phyloP scores from a whole-genome alignment of 2,329 filamentous ascomycete genomes.

The Penicillium sp. region DNA sequence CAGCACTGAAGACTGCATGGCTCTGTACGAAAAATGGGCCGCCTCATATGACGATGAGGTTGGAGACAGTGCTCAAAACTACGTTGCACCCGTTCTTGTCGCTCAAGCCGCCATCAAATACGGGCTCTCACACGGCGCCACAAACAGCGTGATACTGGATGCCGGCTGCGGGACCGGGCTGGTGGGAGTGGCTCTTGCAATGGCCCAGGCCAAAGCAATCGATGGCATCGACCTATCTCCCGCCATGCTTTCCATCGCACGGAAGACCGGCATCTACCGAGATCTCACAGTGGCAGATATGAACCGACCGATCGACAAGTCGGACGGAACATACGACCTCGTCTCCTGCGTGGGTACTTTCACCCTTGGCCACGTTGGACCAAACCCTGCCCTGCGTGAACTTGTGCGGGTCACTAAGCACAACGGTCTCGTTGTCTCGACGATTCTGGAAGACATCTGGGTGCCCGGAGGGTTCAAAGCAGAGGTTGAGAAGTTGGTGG shows the following conservation, averaged over 20 bases:
- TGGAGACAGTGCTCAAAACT: slow-evolving; percentile 35
- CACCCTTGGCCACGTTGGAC: slow-evolving; percentile 56
- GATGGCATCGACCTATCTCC: slow-evolving; percentile 54
- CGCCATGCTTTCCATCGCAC: slow-evolving; percentile 54
- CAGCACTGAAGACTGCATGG: slow-evolving; percentile 37
- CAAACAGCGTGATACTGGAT: slow-evolving; percentile 45
- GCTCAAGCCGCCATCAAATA: slow-evolving; percentile 33
- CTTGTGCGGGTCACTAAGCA: slow-evolving; percentile 50
- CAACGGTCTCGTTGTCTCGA: slow-evolving; percentile 51
- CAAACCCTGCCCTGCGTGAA: slow-evolving; percentile 48
- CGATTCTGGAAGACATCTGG: slow-evolving; percentile 53
- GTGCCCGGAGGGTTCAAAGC: slow-evolving; percentile 47
- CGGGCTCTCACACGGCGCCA: slow-evolving; percentile 12
- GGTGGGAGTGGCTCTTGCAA: slow-evolving; percentile 49
- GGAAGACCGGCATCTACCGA: slow-evolving; percentile 49
- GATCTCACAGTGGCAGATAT: slow-evolving; percentile 48
- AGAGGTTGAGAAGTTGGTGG: slow-evolving; percentile 42
- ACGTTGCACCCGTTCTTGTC: slow-evolving; percentile 42
- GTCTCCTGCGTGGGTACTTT: slow-evolving; percentile 56
- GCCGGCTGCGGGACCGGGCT: slow-evolving; percentile 58
- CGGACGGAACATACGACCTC: slow-evolving; percentile 48
- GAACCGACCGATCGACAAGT: slow-evolving; percentile 41
- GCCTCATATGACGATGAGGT: slow-evolving; percentile 45
- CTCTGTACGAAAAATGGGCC: slow-evolving; percentile 50
- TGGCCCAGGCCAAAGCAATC: slow-evolving; percentile 45